These are phyloP conservation scores for Phaeosphaeria sp. DNA, from an alignment of 2,329 filamentous ascomycete species.

Conservation along the genomic window DNA sequence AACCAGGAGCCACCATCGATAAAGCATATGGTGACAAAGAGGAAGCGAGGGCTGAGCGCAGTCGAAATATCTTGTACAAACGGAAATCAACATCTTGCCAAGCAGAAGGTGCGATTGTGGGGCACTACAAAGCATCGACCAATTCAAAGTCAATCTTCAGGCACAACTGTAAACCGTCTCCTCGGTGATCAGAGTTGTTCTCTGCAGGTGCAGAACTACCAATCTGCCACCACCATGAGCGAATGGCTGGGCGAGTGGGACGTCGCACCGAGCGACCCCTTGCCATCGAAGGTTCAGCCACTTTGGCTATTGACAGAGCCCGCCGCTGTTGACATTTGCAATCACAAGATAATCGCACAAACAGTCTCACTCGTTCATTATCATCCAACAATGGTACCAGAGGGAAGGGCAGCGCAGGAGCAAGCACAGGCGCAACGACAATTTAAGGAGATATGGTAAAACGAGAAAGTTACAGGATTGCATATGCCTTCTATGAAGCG, in stretches of 20 bases:
- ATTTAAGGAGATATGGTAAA: background rate
- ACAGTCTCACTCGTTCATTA: slow-evolving; percentile 7
- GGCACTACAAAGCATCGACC: background rate
- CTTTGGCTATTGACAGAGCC: slow-evolving; percentile 8
- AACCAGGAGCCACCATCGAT: background rate
- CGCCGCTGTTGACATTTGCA: slow-evolving; percentile 6
- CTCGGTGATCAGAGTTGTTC: background rate
- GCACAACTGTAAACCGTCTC: background rate
- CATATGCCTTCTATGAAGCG: background rate
- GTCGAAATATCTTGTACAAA: background rate
- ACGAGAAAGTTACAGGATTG: background rate
- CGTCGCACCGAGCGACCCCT: slow-evolving; percentile 2
- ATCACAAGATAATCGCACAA: slow-evolving; percentile 1
- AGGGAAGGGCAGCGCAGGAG: slow-evolving; percentile 7
- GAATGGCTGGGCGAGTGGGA: slow-evolving; percentile 13
- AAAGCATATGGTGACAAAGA: background rate
- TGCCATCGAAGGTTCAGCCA: background rate
- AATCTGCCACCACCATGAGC: slow-evolving; percentile 1
- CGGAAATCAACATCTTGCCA: background rate
- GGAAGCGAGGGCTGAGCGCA: background rate
- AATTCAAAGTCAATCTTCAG: background rate
- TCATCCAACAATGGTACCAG: slow-evolving; percentile 8
- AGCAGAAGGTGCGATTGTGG: background rate
- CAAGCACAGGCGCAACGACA: background rate
- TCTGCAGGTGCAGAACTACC: background rate